Evolutionary conservation across 2,329 filamentous ascomycete species (phyloP).

Genomic region (Purpureocillium lavendulum): DNA sequence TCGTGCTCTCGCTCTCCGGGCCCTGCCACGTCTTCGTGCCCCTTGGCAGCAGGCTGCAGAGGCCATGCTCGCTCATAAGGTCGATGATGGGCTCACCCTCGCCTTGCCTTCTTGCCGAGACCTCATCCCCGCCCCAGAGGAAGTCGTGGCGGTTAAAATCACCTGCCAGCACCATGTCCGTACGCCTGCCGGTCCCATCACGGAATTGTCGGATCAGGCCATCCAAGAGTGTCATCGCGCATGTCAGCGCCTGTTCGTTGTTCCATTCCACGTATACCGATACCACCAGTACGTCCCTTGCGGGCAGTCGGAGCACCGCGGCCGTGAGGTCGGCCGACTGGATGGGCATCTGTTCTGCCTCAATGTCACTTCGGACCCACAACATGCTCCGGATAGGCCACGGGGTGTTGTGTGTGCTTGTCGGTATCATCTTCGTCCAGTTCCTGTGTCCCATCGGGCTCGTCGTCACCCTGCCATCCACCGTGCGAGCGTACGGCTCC

Average conservation of each 20-base stretch:
- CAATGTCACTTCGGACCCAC: neutral
- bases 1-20: too few relatives aligned
- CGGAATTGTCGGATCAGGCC: neutral
- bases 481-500: neutral
- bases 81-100: too few relatives aligned
- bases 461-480: neutral
- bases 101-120: too few relatives aligned
- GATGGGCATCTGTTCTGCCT: neutral
- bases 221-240: too few relatives aligned
- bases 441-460: constrained; percentile 1
- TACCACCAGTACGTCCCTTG: constrained; percentile 2
- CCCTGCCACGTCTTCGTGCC: too few relatives aligned
- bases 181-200: too few relatives aligned
- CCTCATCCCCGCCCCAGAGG: too few relatives aligned
- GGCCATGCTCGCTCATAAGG: too few relatives aligned
- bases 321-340: constrained; percentile 1
- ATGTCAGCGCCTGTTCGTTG: too few relatives aligned
- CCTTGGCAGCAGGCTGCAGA: too few relatives aligned
- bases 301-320: neutral
- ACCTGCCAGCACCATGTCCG: too few relatives aligned
- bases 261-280: constrained; percentile 3
- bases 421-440: constrained; percentile 5
- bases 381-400: neutral
- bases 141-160: too few relatives aligned
- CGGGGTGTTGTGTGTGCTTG: neutral